phyloP scores from a whole-genome alignment of 164 flowering plant genomes.

The Umbilicus rupestris region DNA sequence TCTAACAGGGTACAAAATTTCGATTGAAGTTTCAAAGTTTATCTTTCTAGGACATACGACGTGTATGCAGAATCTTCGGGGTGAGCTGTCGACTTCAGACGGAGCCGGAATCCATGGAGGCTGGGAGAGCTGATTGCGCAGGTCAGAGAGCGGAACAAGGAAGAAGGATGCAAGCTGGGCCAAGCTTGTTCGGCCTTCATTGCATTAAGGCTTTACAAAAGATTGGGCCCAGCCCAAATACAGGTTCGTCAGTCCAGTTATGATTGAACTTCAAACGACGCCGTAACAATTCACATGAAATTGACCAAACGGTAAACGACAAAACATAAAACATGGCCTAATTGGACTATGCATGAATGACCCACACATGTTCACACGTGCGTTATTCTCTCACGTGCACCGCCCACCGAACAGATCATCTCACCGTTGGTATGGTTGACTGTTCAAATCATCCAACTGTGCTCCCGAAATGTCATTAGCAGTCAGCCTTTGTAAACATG shows the following conservation, averaged over 20 bases:
- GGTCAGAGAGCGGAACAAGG: neutral
- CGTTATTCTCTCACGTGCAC: neutral
- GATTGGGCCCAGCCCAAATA: too few relatives aligned
- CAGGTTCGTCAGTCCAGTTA: too few relatives aligned
- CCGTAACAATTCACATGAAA: neutral
- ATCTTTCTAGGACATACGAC: too few relatives aligned
- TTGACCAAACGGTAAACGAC: neutral
- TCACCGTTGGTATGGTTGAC: neutral
- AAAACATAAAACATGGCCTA: neutral
- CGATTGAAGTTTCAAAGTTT: too few relatives aligned
- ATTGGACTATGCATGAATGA: neutral
- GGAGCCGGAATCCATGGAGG: neutral
- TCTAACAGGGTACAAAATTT: too few relatives aligned
- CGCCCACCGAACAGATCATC: slow-evolving; percentile 1
- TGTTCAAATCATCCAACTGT: neutral
- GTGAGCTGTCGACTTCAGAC: neutral
- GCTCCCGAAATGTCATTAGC: neutral
- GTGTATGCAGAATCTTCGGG: neutral
- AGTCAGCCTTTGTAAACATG: neutral
- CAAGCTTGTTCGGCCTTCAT: too few relatives aligned
- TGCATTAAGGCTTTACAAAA: too few relatives aligned
- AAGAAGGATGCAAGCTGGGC: neutral
- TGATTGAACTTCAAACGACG: too few relatives aligned
- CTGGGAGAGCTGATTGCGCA: too few relatives aligned
- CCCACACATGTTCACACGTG: neutral